phyloP scores from a whole-genome alignment of 306 rosid species.

The Dryas alaskensis region DNA sequence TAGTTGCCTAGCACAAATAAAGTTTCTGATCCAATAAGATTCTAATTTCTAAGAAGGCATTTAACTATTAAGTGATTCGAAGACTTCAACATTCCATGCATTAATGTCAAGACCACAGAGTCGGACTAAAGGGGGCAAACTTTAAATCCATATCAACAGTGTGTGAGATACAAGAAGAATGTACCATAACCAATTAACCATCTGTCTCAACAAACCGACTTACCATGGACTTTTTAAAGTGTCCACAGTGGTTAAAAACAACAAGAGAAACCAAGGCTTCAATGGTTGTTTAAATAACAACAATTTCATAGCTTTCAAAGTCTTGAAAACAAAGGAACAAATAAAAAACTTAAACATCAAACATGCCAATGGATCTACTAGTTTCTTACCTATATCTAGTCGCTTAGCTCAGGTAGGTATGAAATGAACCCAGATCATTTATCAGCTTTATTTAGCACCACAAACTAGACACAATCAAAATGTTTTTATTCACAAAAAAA shows the following conservation, averaged over 20 bases:
- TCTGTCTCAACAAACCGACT: background rate
- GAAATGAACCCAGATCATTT: background rate
- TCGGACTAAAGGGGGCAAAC: background rate
- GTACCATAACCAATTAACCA: background rate
- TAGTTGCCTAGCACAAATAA: too few relatives aligned
- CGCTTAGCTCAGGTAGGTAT: background rate
- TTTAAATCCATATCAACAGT: too few relatives aligned
- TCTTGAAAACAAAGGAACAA: background rate
- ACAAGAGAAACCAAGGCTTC: background rate
- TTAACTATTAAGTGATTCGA: too few relatives aligned
- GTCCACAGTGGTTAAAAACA: too few relatives aligned
- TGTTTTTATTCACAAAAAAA: background rate
- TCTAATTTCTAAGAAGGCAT: too few relatives aligned
- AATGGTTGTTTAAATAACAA: too few relatives aligned
- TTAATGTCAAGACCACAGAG: too few relatives aligned
- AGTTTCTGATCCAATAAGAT: too few relatives aligned
- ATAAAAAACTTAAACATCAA: background rate
- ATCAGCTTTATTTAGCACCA: background rate
- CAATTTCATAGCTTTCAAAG: background rate
- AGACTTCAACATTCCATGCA: too few relatives aligned
- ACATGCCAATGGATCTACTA: background rate
- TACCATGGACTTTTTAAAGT: background rate
- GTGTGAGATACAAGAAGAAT: background rate
- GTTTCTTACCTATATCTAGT: background rate
- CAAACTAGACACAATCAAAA: background rate